Evolutionary conservation across 2,329 filamentous ascomycete species (phyloP).

Genomic region (Didymella arachidicola): DNA sequence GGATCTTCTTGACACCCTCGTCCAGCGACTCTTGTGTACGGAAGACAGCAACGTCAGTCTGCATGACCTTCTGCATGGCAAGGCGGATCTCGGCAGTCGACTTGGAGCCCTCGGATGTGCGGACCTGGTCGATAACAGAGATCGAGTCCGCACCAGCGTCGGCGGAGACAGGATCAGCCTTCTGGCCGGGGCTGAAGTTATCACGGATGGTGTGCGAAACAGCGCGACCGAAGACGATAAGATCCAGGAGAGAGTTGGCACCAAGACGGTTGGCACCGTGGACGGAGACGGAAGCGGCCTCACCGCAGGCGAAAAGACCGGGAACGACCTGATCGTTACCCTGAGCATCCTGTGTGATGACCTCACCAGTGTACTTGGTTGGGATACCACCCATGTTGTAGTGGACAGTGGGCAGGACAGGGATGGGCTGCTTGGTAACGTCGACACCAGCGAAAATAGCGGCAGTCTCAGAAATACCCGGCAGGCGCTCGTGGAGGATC

Average conservation of each 20-base stretch:
- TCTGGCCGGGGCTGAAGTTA: slow-evolving; percentile 83
- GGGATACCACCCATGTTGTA: slow-evolving; percentile 99
- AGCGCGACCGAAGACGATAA: slow-evolving; percentile 96
- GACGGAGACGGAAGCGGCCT: slow-evolving; percentile 96
- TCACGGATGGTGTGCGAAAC: slow-evolving; percentile 97
- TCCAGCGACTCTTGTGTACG: slow-evolving; percentile 92
- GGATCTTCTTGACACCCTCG: slow-evolving; percentile 89
- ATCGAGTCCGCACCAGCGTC: slow-evolving; percentile 92
- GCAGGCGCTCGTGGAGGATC: slow-evolving; percentile 92
- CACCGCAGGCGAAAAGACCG: slow-evolving; percentile 94
- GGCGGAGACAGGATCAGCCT: slow-evolving; percentile 78
- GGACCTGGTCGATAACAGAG: slow-evolving; percentile 81
- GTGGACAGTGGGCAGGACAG: slow-evolving; percentile 94
- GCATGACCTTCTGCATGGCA: slow-evolving; percentile 98
- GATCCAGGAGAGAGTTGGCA: slow-evolving; percentile 96
- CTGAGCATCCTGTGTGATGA: slow-evolving; percentile 82
- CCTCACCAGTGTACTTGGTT: slow-evolving; percentile 96
- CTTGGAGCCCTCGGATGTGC: slow-evolving; percentile 84
- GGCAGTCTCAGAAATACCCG: slow-evolving; percentile 97
- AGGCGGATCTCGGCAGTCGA: slow-evolving; percentile 86
- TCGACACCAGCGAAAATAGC: slow-evolving; percentile 98
- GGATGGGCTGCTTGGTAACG: slow-evolving; percentile 95
- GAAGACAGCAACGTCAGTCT: slow-evolving; percentile 96
- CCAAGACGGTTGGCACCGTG: slow-evolving; percentile 98
- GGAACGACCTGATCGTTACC: slow-evolving; percentile 94